Conservation (phyloP, 2,329 filamentous ascomycete genomes). For the Spiromastix sp. region DNA sequence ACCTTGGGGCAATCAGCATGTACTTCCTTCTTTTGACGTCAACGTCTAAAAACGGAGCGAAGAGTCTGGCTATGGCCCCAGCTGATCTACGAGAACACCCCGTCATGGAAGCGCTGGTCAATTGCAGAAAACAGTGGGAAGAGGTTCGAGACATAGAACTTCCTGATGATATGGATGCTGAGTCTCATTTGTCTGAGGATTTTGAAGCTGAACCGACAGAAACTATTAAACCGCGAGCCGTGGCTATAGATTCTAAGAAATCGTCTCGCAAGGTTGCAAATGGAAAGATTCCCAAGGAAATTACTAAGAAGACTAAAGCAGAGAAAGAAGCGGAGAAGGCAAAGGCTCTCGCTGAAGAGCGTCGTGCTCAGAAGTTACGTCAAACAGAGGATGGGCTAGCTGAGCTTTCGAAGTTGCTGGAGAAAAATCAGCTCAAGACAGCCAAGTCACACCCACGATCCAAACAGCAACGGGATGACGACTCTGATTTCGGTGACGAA, state of each 20-base stretch:
- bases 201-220: not conserved
- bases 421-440: constrained; percentile 37
- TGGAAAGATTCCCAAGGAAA: constrained; percentile 19
- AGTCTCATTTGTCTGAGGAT: constrained; percentile 12
- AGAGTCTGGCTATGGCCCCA: constrained; percentile 56
- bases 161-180: constrained; percentile 11
- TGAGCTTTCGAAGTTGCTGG: constrained; percentile 53
- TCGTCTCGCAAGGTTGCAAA: no score
- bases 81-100: constrained; percentile 79
- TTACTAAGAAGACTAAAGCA: constrained; percentile 35
- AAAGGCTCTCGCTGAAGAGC: constrained; percentile 44
- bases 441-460: constrained; percentile 26
- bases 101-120: constrained; percentile 75
- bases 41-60: constrained; percentile 51
- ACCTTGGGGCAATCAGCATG: constrained; percentile 77
- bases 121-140: constrained; percentile 72
- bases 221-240: not conserved
- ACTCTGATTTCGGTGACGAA: constrained; percentile 92
- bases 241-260: constrained; percentile 5
- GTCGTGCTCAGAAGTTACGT: constrained; percentile 42
- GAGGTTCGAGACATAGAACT: constrained; percentile 55
- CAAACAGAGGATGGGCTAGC: constrained; percentile 61
- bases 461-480: constrained; percentile 37
- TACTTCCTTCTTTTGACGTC: constrained; percentile 93
- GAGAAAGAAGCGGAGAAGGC: constrained; percentile 42